Percentiles rank a stretch among this genome's conserved stretches.
Evolutionary conservation across 2,329 filamentous ascomycete genomes (phyloP).

Genomic region (Clarireedia homoeocarpa): DNA sequence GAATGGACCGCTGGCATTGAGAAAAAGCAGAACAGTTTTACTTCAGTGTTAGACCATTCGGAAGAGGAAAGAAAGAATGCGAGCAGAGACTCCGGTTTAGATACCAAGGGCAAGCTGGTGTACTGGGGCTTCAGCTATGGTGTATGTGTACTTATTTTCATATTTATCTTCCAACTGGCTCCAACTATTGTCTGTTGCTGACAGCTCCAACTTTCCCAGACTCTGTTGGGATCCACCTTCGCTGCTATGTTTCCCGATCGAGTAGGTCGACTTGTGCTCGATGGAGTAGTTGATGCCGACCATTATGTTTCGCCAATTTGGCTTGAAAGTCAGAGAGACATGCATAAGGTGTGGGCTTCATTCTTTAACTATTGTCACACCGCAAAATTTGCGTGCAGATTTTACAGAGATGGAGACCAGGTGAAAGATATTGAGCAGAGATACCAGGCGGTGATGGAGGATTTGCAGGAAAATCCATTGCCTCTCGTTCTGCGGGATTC

Average conservation of each 20-base stretch:
- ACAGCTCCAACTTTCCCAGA: conserved; percentile 9
- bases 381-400: conserved; percentile 28
- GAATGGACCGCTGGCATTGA: conserved; percentile 17
- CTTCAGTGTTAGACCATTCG: neutral
- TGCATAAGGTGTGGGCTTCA: conserved; percentile 22
- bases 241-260: conserved; percentile 37
- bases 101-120: conserved; percentile 24
- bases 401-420: conserved; percentile 20
- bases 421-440: conserved; percentile 19
- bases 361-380: conserved; percentile 27
- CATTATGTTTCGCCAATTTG: conserved; percentile 21
- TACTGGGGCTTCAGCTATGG: conserved; percentile 47
- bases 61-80: neutral
- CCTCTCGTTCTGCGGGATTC: conserved; percentile 14
- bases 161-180: too few species aligned
- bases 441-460: conserved; percentile 31
- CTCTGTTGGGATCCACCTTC: conserved; percentile 36
- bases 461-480: conserved; percentile 31
- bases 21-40: neutral
- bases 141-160: conserved; percentile 11
- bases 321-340: conserved; percentile 19
- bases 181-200: too few species aligned
- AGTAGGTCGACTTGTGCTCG: conserved; percentile 35
- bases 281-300: conserved; percentile 26
- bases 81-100: neutral